A percentile compares a stretch with the other conserved stretches of the same genome.
Conservation (phyloP, 2,329 filamentous ascomycete species). For the Fusarium brachygibbosum region DNA sequence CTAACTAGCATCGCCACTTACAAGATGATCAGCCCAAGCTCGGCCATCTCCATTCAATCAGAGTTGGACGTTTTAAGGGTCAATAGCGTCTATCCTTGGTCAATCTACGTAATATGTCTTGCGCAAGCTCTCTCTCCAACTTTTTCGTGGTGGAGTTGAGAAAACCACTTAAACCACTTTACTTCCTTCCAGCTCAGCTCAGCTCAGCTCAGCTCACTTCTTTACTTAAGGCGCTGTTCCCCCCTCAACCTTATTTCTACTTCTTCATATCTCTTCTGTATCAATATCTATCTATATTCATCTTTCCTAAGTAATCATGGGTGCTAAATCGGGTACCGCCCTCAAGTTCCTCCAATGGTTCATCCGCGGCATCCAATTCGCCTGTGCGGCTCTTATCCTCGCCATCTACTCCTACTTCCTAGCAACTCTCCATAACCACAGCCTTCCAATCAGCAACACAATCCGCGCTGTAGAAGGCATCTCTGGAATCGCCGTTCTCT, state of each 20-base stretch:
- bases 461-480: slow-evolving; percentile 83
- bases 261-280: neutral
- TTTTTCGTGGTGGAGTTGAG: neutral
- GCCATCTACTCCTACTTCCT: slow-evolving; percentile 90
- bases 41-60: slow-evolving; percentile 26
- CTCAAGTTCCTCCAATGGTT: slow-evolving; percentile 79
- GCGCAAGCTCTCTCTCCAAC: slow-evolving; percentile 24
- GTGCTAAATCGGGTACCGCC: slow-evolving; percentile 58
- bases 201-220: neutral
- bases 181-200: neutral
- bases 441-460: slow-evolving; percentile 72
- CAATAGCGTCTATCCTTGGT: slow-evolving; percentile 8
- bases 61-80: slow-evolving; percentile 14
- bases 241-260: neutral
- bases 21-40: slow-evolving; percentile 21
- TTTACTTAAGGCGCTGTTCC: neutral
- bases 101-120: slow-evolving; percentile 41
- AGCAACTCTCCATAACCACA: slow-evolving; percentile 75
- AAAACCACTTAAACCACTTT: slow-evolving; percentile 39
- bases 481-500: slow-evolving; percentile 79
- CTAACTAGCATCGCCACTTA: slow-evolving; percentile 32
- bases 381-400: slow-evolving; percentile 79
- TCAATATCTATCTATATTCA: neutral
- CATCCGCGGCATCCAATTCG: slow-evolving; percentile 80
- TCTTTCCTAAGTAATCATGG: slow-evolving; percentile 46